Base-by-base conservation (phyloP, 176 grass and related monocot species). In the Miscanthus lutarioriparius region DNA sequence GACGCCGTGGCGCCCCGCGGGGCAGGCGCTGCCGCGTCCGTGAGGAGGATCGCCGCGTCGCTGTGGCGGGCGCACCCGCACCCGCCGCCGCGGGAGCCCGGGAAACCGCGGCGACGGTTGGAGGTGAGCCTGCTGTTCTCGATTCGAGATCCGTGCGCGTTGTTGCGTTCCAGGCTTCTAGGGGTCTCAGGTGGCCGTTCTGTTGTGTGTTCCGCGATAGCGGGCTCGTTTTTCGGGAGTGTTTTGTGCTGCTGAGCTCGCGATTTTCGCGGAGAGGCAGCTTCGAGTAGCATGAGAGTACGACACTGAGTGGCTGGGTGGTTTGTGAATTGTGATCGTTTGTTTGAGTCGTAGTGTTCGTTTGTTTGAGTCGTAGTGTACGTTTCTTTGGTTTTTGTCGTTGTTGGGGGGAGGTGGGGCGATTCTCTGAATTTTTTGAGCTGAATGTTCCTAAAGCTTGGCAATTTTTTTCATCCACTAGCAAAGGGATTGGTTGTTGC, bases 31-130 rank as follows among this genome's bases (percentile, higher is more conserved):
- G 40, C 17, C 71, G 65, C 78, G 30, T 90, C 92, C 40, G 94
- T 87, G 16, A 86, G 94, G 70, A 97, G 83, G 87, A 91, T 97
- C 62, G 94, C 89, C 11, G 85, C 88, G 28, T 86, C 82, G 49
- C 78, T 93, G 9, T 93, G 91, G 91, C 78, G 83, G 16, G 75
- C 79, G 63, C 91, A 88, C 12, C 86, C 79, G 63, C 91, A 88
- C 12, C 86, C 86, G 45, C 75, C 69, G 73, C 80, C 73, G 19
- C 26, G 5, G 78, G 88, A 90, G 77, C 45, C 67, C 16, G 70
- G 43, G 49, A 53, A 78, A 19, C 22, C 78, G 67, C 59, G 71
- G 10, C 82, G 64, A 54, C 82, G 85, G 35, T 25, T 67, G 27
- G 70, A 88, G 88, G 88, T 90, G 79, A 88, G 74, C 79, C 26